Evolutionary conservation across 2,329 filamentous ascomycete genomes (phyloP), one percentile per base, ranked within the genome.

Genomic region (Microdochium trichocladiopsis): DNA sequence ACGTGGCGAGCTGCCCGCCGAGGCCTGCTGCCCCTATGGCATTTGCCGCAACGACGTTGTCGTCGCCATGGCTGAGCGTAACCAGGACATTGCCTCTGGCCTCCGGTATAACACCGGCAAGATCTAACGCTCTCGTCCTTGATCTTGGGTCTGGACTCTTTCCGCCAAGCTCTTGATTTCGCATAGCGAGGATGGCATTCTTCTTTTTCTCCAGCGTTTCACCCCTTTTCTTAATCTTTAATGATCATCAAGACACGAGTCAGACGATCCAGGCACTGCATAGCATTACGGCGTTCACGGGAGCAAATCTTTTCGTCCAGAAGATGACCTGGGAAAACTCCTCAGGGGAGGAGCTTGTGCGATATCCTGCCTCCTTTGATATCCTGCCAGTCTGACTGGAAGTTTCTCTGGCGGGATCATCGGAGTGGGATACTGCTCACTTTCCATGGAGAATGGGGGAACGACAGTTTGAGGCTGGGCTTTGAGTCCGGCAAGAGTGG

Each of bases 11-110:
- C 25, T 51, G 25, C 9, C 23, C 23, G 25, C 49, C 22, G 49
- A 51, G 49, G 33, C 21, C n/a, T 51, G 49, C 49, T 51, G 49
- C 36, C 24, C 33, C 16, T 51, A 51, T 22, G 49, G 49, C 49
- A 25, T 43, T 5, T 51, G 49, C 36, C 36, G 36, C 22, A 37
- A 37, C 16, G 49, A 51, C 36, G 49, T 51, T 8, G 49, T 51
- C 37, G 37, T 51, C 23, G 23, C 33, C 25, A 51, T 51, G 49
- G 22, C 4, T 8, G 47, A 25, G 47, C 41, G 41, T 18, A 14
- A n/a, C 24, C 47, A 48, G 47, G 23, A n/a, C 47, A 28, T 25
- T 14, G 25, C 47, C 47, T 48, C 47, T 14, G 47, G 47, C 24
- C 47, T 48, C 23, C 47, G 47, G 14, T 48, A 48, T 23, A 48